phyloP scores from a whole-genome alignment of 257 asterid species.

The Ligustrum vulgare region DNA sequence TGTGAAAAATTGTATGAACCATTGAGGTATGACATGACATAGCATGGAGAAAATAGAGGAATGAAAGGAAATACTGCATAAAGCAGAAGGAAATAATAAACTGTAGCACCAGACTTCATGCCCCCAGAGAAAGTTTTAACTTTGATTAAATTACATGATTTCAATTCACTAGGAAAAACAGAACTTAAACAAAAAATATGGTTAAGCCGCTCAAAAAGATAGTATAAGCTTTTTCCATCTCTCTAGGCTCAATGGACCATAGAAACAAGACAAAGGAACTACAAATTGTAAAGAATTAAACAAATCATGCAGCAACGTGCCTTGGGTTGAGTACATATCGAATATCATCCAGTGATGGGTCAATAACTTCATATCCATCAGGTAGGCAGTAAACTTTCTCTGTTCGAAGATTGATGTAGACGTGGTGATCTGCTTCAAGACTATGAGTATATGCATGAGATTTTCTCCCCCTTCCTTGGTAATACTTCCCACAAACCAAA shows the following conservation, averaged over 20 bases:
- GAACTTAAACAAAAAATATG: not conserved
- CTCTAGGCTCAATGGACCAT: not conserved
- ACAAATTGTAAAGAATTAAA: constrained; percentile 1
- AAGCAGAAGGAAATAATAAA: not conserved
- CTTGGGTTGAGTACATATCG: constrained; percentile 94
- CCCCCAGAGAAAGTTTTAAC: not conserved
- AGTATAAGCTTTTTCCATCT: not conserved
- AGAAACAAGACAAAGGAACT: not conserved
- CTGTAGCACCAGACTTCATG: not conserved
- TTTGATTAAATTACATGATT: not conserved
- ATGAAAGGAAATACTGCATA: not conserved
- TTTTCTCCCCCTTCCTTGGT: constrained; percentile 94
- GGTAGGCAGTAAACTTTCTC: constrained; percentile 99
- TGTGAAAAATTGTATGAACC: not conserved
- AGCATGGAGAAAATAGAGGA: not conserved
- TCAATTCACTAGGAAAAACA: constrained; percentile 5
- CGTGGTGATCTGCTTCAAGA: constrained; percentile 97
- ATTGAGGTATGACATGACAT: constrained; percentile 1
- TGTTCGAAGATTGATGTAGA: constrained; percentile 86
- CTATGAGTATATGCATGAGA: constrained; percentile 98
- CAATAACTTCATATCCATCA: constrained; percentile 95
- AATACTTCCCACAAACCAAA: constrained; percentile 95
- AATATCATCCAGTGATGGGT: constrained; percentile 91
- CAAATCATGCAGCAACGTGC: constrained; percentile 32
- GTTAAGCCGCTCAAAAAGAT: not conserved